phyloP scores from a whole-genome alignment of 495 filamentous ascomycete species.

The Oidiodendron maius region DNA sequence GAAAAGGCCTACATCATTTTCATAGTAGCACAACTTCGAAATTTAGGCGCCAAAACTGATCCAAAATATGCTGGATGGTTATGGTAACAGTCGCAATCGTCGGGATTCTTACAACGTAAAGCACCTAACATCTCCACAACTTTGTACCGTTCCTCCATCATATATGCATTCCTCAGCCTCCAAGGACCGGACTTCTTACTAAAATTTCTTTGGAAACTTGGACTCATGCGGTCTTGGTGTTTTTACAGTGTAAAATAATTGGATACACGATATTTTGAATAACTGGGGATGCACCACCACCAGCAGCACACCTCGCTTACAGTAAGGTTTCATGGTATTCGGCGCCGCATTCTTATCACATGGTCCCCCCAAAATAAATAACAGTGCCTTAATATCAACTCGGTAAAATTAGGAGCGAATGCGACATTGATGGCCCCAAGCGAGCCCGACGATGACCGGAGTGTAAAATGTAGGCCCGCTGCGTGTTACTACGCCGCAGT shows the following conservation, averaged over 20 bases:
- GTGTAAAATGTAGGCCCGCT: too few species aligned
- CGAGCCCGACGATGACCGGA: too few species aligned
- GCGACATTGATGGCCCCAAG: too few species aligned
- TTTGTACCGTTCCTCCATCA: conserved; percentile 26
- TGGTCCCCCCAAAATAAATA: too few species aligned
- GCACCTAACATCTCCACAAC: conserved; percentile 23
- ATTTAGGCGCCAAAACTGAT: not conserved
- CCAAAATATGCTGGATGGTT: not conserved
- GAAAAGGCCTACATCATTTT: not conserved
- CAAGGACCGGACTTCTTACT: not conserved
- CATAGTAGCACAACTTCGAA: not conserved
- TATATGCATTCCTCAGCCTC: conserved; percentile 16
- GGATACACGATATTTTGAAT: not conserved
- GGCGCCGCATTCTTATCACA: too few species aligned
- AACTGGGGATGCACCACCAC: not conserved
- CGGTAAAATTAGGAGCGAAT: too few species aligned
- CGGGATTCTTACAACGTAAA: conserved; percentile 19
- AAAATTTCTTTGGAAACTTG: not conserved
- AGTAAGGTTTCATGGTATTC: too few species aligned
- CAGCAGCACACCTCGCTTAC: not conserved
- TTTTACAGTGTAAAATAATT: not conserved
- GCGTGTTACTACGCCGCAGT: too few species aligned
- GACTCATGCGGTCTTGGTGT: not conserved
- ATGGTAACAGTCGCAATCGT: conserved; percentile 17
- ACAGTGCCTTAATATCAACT: too few species aligned